phyloP scores from a whole-genome alignment of 2,329 filamentous ascomycete species.

The Fusarium redolens region DNA sequence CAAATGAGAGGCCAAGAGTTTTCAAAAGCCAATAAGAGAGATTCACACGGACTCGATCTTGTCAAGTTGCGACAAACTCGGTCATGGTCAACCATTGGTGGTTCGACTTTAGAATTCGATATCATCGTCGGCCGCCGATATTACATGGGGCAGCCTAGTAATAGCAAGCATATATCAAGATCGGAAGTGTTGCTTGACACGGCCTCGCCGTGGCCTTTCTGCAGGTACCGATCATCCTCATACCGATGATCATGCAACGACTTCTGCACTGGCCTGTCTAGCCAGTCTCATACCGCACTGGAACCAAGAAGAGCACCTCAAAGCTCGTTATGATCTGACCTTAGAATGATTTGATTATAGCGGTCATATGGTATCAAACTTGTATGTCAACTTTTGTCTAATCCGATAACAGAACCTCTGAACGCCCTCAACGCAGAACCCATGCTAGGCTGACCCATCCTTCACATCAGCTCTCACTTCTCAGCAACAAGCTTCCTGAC shows the following conservation, averaged over 20 bases:
- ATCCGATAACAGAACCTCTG: conserved; percentile 15
- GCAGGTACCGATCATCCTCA: background rate
- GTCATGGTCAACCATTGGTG: background rate
- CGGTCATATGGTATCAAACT: conserved; percentile 20
- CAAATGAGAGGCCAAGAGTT: background rate
- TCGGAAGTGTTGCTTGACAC: background rate
- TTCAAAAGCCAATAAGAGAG: background rate
- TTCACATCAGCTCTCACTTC: conserved; percentile 14
- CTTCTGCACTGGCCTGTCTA: background rate
- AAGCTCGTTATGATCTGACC: background rate
- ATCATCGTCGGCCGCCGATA: background rate
- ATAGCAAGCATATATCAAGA: background rate
- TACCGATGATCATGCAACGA: background rate
- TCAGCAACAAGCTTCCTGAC: conserved; percentile 76
- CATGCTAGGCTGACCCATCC: background rate
- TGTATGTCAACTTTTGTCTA: conserved; percentile 32
- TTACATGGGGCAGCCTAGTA: background rate
- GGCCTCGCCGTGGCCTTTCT: background rate
- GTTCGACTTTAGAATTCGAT: background rate
- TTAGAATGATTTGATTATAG: conserved; percentile 9
- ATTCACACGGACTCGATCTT: background rate
- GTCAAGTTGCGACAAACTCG: background rate
- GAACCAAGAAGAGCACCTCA: background rate
- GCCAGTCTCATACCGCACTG: background rate
- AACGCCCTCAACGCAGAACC: conserved; percentile 23